phyloP scores from a whole-genome alignment of 2,329 filamentous ascomycete species.

The Diaporthe citrichinensis region DNA sequence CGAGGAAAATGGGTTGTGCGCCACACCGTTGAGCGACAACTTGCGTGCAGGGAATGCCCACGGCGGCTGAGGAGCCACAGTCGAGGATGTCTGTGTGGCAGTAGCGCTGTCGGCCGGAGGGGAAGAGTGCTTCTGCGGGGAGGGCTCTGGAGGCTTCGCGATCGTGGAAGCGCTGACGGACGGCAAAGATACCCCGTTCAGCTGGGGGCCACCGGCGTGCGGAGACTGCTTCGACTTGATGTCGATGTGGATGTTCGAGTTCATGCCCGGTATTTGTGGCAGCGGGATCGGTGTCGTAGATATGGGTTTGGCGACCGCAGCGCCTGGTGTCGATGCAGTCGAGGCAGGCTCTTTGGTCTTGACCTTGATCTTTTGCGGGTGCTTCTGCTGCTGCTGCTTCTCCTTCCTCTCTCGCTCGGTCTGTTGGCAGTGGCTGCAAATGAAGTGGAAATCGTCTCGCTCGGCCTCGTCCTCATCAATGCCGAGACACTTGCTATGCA shows the following conservation, averaged over 20 bases:
- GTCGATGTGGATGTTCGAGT: constrained; percentile 17
- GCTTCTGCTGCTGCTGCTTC: constrained; percentile 73
- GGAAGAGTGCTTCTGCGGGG: constrained; percentile 41
- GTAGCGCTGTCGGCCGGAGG: constrained; percentile 32
- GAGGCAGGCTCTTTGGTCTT: constrained; percentile 58
- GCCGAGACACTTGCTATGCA: constrained; percentile 92
- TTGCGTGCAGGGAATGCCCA: constrained; percentile 37
- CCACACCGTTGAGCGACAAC: constrained; percentile 50
- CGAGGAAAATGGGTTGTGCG: constrained; percentile 58
- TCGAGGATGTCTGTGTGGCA: constrained; percentile 26
- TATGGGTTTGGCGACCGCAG: constrained; percentile 42
- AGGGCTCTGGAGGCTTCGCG: constrained; percentile 37
- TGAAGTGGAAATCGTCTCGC: constrained; percentile 86
- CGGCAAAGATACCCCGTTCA: constrained; percentile 39
- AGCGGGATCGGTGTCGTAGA: constrained; percentile 43
- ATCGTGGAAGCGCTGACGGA: constrained; percentile 32
- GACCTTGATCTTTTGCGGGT: constrained; percentile 66
- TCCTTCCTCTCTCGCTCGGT: constrained; percentile 67
- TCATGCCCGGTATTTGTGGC: constrained; percentile 38
- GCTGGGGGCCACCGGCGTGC: constrained; percentile 16
- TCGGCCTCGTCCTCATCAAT: constrained; percentile 86
- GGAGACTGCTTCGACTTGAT: constrained; percentile 27
- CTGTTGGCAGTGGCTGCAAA: constrained; percentile 83
- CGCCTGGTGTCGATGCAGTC: constrained; percentile 45
- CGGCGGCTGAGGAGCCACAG: constrained; percentile 11